Evolutionary conservation across 768 basidiomycete species (phyloP).

Genomic region (Podaxis sp.): DNA sequence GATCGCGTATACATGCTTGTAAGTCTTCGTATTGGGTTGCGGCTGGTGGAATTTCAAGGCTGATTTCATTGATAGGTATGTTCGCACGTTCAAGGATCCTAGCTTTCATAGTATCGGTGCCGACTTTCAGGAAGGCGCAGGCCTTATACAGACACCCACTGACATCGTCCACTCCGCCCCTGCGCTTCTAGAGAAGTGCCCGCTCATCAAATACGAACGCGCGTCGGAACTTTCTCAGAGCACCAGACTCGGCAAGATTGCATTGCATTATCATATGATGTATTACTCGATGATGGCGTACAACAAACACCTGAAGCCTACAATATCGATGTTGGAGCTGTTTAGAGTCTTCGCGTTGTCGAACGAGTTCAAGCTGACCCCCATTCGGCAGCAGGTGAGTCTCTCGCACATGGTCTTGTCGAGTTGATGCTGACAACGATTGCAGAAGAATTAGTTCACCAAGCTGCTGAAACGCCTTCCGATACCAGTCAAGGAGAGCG

Average conservation of each 20-base stretch:
- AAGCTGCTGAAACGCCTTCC: constrained; percentile 93
- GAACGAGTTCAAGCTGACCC: constrained; percentile 85
- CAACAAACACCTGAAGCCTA: constrained; percentile 87
- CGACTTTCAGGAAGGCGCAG: constrained; percentile 80
- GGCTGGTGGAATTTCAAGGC: neutral
- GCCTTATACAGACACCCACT: constrained; percentile 79
- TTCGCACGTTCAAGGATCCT: constrained; percentile 91
- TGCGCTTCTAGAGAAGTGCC: constrained; percentile 89
- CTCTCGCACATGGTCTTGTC: no score
- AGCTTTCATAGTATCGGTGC: constrained; percentile 83
- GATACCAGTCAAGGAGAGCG: constrained; percentile 89
- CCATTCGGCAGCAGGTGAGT: constrained; percentile 43
- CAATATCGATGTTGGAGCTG: constrained; percentile 85
- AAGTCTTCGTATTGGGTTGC: constrained; percentile 29
- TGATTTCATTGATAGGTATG: constrained; percentile 57
- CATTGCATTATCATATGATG: constrained; percentile 91
- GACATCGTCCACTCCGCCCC: constrained; percentile 95
- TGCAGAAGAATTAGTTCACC: constrained; percentile 48
- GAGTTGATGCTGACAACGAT: no score
- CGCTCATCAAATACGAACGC: constrained; percentile 92
- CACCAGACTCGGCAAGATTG: constrained; percentile 91
- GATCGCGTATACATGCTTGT: constrained; percentile 95
- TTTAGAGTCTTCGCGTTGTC: constrained; percentile 95
- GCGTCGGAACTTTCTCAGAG: constrained; percentile 84
- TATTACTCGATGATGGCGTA: constrained; percentile 96